Evolutionary conservation across 208 protist species (phyloP), one percentile per base, ranked within the genome.

Genomic region (Trypanosomatidae sp.): DNA sequence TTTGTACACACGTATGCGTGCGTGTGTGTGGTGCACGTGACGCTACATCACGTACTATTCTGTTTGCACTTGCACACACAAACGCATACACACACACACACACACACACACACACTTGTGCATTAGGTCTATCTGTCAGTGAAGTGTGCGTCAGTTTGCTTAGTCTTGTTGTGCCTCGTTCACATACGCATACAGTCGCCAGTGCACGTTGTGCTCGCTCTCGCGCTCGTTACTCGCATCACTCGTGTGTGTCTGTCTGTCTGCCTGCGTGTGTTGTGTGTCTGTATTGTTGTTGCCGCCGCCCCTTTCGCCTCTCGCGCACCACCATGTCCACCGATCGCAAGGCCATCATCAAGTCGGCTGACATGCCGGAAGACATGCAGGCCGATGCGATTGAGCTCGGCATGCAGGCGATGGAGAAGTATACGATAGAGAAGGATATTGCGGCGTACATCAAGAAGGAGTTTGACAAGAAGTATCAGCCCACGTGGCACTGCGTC

Each of bases 401-500:
- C 42, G 88, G 97, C 10, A 92, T 89, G 11, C 83, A 97, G 61
- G 97, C 98, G 8, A 74, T 99, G 37, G 97, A 99, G 67, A 97
- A 98, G 56, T 98, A 97, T 83, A 99, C 95, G 71, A 96, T 99
- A 50, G 98, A 99, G 71, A 99, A 99, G 71, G 98, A 99, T 66
- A 98, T 99, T 54, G 98, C 98, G 4, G 96, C 94, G 5, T 98
- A 98, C 77, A 99, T 99, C 57, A 99, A 99, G 84, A 99, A 99
- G 88, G 96, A 98, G 51, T 97, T 98, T 66, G 97, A 99, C 65
- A 98, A 98, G 66, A 99, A 98, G 67, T 98, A 99, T 78, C 87
- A 97, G 72, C 96, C 97, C n/a, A 99, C 97, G n/a, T 99, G 97
- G 97, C 98, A 99, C 75, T 99, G 96, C 83, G 98, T 99, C 62